Conservation (phyloP, 2,329 filamentous ascomycete species). For the Aspergillus ochraceoroseus region DNA sequence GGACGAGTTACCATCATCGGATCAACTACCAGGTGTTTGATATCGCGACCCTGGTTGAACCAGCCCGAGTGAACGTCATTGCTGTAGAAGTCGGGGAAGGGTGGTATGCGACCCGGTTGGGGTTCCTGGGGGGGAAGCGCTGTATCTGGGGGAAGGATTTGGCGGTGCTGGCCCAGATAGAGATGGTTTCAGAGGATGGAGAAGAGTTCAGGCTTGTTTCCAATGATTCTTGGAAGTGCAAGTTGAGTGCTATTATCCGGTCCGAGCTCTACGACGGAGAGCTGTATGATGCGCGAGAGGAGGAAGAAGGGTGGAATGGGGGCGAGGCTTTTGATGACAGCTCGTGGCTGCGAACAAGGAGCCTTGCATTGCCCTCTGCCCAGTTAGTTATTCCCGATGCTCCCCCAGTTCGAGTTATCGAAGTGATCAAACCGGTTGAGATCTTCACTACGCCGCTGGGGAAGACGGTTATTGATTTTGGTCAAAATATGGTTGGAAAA, state of each 20-base stretch:
- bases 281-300: constrained; percentile 44
- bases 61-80: constrained; percentile 39
- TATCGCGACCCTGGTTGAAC: constrained; percentile 43
- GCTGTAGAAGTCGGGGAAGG: constrained; percentile 47
- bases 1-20: constrained; percentile 49
- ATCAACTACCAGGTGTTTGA: constrained; percentile 54
- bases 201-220: constrained; percentile 17
- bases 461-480: constrained; percentile 53
- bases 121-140: constrained; percentile 22
- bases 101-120: constrained; percentile 45
- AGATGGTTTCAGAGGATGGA: constrained; percentile 20
- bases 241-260: constrained; percentile 20
- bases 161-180: constrained; percentile 30
- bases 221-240: constrained; percentile 25
- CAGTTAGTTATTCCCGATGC: constrained; percentile 42
- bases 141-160: constrained; percentile 26
- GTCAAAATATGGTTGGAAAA: constrained; percentile 55
- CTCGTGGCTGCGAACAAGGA: constrained; percentile 30
- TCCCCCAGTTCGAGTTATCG: constrained; percentile 43
- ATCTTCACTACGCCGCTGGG: constrained; percentile 39
- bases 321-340: not conserved
- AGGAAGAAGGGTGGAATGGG: constrained; percentile 29
- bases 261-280: constrained; percentile 53
- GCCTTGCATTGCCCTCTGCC: constrained; percentile 30
- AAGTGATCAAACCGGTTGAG: constrained; percentile 26